phyloP scores from a whole-genome alignment of 2,329 filamentous ascomycete genomes.

The Paramyrothecium roridum region DNA sequence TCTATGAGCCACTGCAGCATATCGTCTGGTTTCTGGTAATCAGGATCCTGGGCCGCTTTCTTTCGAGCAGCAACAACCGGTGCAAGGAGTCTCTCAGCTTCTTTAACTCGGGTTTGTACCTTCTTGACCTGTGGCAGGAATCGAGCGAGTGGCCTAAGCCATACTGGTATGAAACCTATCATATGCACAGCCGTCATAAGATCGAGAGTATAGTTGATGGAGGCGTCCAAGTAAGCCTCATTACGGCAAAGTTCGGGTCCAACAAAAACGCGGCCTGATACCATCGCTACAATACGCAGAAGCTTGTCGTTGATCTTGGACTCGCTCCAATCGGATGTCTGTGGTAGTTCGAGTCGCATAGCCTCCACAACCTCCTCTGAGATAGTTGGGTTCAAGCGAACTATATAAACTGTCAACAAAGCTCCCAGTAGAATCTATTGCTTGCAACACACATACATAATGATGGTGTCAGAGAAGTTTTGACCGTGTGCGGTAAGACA shows the following conservation, averaged over 20 bases:
- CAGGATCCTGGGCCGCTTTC: constrained; percentile 8
- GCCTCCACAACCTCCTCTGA: constrained; percentile 32
- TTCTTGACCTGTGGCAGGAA: constrained; percentile 29
- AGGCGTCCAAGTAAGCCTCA: constrained; percentile 40
- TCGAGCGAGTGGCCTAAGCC: constrained; percentile 28
- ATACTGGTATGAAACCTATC: constrained; percentile 21
- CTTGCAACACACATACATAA: background rate
- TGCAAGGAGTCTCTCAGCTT: constrained; percentile 29
- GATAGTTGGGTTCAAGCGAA: constrained; percentile 31
- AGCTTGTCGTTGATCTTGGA: constrained; percentile 37
- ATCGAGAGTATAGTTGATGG: constrained; percentile 45
- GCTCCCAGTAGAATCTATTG: background rate
- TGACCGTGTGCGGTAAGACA: background rate
- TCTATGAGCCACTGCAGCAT: constrained; percentile 46
- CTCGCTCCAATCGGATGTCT: constrained; percentile 34
- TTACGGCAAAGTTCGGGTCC: constrained; percentile 42
- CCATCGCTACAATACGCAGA: constrained; percentile 41
- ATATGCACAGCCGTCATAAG: constrained; percentile 30
- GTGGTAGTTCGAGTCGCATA: constrained; percentile 28
- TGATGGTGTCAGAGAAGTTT: background rate
- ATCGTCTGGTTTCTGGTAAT: constrained; percentile 35
- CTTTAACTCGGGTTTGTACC: constrained; percentile 24
- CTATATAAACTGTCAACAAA: background rate
- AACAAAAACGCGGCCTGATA: constrained; percentile 44
- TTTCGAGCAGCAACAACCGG: constrained; percentile 29